phyloP scores from a whole-genome alignment of 2,329 filamentous ascomycete species.

The Orbilia oligospora region DNA sequence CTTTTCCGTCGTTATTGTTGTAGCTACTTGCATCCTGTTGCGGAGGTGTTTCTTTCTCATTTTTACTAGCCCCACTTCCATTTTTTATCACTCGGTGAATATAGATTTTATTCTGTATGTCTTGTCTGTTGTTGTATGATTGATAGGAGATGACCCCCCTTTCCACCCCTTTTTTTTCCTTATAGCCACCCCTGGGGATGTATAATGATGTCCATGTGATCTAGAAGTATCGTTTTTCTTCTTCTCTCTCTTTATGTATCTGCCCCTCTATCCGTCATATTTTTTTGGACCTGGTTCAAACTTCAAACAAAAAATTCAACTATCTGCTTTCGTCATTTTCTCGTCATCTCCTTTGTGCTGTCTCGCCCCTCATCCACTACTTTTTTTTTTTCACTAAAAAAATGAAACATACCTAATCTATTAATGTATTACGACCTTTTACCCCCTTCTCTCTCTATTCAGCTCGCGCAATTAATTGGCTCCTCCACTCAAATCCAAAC shows the following conservation, averaged over 20 bases:
- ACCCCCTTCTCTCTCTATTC: neutral
- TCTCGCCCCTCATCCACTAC: neutral
- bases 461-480: neutral
- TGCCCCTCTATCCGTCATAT: neutral
- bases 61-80: constrained; percentile 13
- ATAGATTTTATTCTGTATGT: constrained; percentile 48
- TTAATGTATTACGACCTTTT: constrained; percentile 27
- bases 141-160: constrained; percentile 36
- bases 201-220: constrained; percentile 56
- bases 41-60: constrained; percentile 19
- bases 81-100: constrained; percentile 26
- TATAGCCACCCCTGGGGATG: constrained; percentile 40
- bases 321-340: constrained; percentile 15
- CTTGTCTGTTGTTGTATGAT: constrained; percentile 39
- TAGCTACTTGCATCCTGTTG: constrained; percentile 24
- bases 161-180: neutral
- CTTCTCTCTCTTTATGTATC: constrained; percentile 1
- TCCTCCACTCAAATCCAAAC: constrained; percentile 11
- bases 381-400: constrained; percentile 21
- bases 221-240: constrained; percentile 48
- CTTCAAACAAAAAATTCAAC: constrained; percentile 34
- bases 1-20: constrained; percentile 5
- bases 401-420: constrained; percentile 14
- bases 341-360: constrained; percentile 19
- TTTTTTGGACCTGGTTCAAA: constrained; percentile 20